Evolutionary conservation across 768 basidiomycete genomes (phyloP), one percentile per base, ranked within the genome.

Genomic region (Hygrophorus pudorinus): DNA sequence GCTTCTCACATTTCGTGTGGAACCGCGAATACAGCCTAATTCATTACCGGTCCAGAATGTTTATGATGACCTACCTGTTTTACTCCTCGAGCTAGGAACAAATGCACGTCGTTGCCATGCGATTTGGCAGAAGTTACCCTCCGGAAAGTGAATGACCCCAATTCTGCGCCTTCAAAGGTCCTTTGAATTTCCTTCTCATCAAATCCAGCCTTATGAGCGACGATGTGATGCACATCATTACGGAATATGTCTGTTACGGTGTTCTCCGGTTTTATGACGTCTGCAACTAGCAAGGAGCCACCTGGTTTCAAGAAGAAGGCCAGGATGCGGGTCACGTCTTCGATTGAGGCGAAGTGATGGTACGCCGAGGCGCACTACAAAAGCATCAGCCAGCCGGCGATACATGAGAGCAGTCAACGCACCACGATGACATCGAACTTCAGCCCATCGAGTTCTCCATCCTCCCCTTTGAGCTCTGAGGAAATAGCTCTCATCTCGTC

Each of bases 351-450:
- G 47, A 86, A 68, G 53, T 86, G 85, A 48, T 86, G 84, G 51
- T 81, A 86, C 3, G 83, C 66, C 35, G 68, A 66, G 12, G 68
- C 56, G 51, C 81, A 83, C 81, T 83, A 42, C 38, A 28, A 28
- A 37, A 29, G 39, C 40, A 10, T 49, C 42, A 42, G 45, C 31
- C 12, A 39, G 20, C 27, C 17, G n/a, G n/a, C n/a, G n/a, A n/a
- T n/a, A n/a, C n/a, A n/a, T n/a, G n/a, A n/a, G n/a, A n/a, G n/a
- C n/a, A 37, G 21, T 7, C 24, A 24, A 63, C 82, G 54, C 56
- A 88, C 86, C 5, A 80, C 72, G 46, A 85, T 64, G 32, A 85
- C 69, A 56, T 90, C 84, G 50, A 87, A 89, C 42, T 68, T 71
- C 43, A 59, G 56, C 4, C 70, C 75, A 11, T 67, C 67, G 6